These are phyloP conservation scores for Fusarium paranaense DNA, from an alignment of 2,329 filamentous ascomycete genomes.

Conservation along the genomic window DNA sequence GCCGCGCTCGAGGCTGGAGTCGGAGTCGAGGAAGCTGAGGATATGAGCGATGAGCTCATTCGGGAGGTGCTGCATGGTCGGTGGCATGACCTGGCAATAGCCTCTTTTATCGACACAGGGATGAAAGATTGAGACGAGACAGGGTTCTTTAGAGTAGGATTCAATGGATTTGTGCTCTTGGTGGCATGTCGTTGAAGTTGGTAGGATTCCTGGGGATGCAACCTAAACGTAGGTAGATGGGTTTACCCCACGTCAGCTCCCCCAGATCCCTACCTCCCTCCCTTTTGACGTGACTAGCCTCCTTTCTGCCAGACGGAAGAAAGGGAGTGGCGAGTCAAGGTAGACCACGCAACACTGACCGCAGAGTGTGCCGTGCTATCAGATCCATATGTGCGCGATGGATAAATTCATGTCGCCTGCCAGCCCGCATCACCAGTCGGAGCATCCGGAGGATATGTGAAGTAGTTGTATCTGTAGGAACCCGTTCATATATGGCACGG, in stretches of 20 bases:
- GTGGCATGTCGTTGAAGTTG: not conserved
- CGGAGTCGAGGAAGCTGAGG: slow-evolving; percentile 63
- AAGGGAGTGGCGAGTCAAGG: not conserved
- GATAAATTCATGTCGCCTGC: not conserved
- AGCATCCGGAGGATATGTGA: not conserved
- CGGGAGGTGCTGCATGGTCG: slow-evolving; percentile 58
- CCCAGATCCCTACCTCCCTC: not conserved
- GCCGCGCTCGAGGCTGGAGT: slow-evolving; percentile 60
- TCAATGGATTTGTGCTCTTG: not conserved
- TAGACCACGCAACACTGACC: not conserved
- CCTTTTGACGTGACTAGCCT: not conserved
- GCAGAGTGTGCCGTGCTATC: not conserved
- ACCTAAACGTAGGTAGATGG: not conserved
- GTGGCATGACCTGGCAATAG: not conserved
- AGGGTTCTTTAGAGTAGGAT: not conserved
- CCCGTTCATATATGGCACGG: not conserved
- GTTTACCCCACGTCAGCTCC: slow-evolving; percentile 1
- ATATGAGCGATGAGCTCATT: slow-evolving; percentile 71
- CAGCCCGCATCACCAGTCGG: not conserved
- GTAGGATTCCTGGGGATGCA: not conserved
- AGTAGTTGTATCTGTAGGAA: not conserved
- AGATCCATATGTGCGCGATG: not conserved
- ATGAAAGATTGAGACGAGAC: not conserved
- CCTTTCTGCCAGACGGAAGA: not conserved
- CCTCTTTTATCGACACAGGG: not conserved